Base-by-base conservation (phyloP, 805 yeast species). In the Spathaspora passalidarum region DNA sequence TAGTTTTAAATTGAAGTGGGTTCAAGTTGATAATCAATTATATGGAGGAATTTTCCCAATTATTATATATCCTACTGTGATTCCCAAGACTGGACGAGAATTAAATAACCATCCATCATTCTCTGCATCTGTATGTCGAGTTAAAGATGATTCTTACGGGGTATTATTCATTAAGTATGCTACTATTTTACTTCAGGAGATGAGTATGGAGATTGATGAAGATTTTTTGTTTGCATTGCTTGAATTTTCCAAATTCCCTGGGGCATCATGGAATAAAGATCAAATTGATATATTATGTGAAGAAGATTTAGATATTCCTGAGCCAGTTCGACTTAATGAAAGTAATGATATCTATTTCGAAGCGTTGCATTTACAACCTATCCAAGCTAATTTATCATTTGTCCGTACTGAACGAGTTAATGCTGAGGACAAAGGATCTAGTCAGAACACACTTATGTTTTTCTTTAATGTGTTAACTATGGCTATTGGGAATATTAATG, bases 401-500 rank as follows among this genome's bases (percentile, higher is more conserved):
- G 89, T 88, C 21, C 79, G 98, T 50, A 88, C 96, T 0, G 97
- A 90, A 56, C 71, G 88, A 46, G 74, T 85, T 25, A 80, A 82
- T 58, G 82, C 79, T 4, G 86, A 81, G 45, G 88, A 83, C 45
- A 77, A 82, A 10, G 67, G 72, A 0, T 62, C 78, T 2, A 69
- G 86, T 2, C 82, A 81, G 39, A 84, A 82, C 52, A 73, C 94
- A 0, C 61, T 91, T 42, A 78, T 84, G 78, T 86, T 87, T 62
- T 81, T 89, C 51, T 73, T 88, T 53, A 89, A 94, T 61, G 82
- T 92, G 32, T 70, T 94, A 49, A 90, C 97, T 0, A 91, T 92
- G 97, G 96, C 99, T 0, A 80, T 94, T 51, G 99, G 98, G 20
- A 94, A 92, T 62, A 88, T 95, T 49, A 92, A 92, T 60, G 97